These are phyloP conservation scores for Acanthamoeba culbertsoni DNA, from an alignment of 208 protist species.

Conservation along the genomic window DNA sequence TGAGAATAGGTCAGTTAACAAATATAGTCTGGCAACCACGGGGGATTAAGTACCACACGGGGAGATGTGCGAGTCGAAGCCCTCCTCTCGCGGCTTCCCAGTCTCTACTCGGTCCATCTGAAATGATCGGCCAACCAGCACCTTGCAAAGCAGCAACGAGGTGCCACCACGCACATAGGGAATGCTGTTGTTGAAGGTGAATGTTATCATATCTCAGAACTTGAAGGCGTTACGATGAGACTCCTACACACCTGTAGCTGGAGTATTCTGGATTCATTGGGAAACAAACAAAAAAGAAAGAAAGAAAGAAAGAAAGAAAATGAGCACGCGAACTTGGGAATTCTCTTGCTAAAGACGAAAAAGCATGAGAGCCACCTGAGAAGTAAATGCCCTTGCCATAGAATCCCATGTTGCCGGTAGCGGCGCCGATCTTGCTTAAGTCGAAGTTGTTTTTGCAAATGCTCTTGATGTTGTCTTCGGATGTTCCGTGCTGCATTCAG, in stretches of 20 bases:
- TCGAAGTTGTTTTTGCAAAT: neutral
- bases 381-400: slow-evolving; percentile 12
- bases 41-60: neutral
- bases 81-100: neutral
- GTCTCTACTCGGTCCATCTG: neutral
- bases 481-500: neutral
- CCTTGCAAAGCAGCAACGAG: neutral
- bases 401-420: neutral
- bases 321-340: neutral
- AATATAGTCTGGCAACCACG: neutral
- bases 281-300: too few species aligned
- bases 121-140: too few species aligned
- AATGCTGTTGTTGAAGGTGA: too few species aligned
- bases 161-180: neutral
- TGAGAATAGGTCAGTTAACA: neutral
- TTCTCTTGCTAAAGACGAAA: neutral
- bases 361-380: too few species aligned
- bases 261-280: neutral
- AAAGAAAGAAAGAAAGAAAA: neutral
- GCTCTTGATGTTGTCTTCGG: neutral
- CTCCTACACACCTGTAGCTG: neutral
- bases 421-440: neutral
- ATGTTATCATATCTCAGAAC: too few species aligned
- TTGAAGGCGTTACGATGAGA: too few species aligned
- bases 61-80: neutral